phyloP scores from a whole-genome alignment of 331 rosid species.

The Phaseolus coccineus region DNA sequence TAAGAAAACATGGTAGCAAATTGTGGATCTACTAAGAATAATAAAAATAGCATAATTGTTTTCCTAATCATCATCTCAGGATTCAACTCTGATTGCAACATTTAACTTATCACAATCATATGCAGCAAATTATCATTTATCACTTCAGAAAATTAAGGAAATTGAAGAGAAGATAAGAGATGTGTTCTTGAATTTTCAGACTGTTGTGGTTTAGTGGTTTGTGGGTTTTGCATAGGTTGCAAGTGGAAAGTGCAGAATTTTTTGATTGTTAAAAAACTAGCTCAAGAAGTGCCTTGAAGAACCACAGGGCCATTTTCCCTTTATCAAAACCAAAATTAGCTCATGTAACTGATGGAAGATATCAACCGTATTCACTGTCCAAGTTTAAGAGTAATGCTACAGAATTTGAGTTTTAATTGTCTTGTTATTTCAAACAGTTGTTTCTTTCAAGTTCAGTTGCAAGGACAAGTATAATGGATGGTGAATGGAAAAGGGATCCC shows the following conservation, averaged over 20 bases:
- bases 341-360: conserved; percentile 71
- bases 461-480: background rate
- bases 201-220: conserved; percentile 32
- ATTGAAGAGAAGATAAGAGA: background rate
- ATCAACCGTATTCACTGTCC: conserved; percentile 72
- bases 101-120: background rate
- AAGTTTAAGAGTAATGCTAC: conserved; percentile 64
- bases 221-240: conserved; percentile 56
- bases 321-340: conserved; percentile 64
- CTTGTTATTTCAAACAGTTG: conserved; percentile 46
- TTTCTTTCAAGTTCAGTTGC: conserved; percentile 17
- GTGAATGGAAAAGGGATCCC: too few species aligned
- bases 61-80: background rate
- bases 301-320: conserved; percentile 59
- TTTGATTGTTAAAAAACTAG: conserved; percentile 58
- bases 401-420: conserved; percentile 61
- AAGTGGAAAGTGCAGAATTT: conserved; percentile 67
- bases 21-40: background rate
- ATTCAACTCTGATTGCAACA: background rate
- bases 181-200: conserved; percentile 24
- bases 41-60: background rate
- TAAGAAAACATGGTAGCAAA: background rate
- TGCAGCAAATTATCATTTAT: background rate
- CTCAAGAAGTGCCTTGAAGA: conserved; percentile 65
- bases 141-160: background rate